Percentiles rank a stretch among this genome's conserved stretches.
Conservation (phyloP, 805 yeast species). For the Barnettozyma californica region DNA sequence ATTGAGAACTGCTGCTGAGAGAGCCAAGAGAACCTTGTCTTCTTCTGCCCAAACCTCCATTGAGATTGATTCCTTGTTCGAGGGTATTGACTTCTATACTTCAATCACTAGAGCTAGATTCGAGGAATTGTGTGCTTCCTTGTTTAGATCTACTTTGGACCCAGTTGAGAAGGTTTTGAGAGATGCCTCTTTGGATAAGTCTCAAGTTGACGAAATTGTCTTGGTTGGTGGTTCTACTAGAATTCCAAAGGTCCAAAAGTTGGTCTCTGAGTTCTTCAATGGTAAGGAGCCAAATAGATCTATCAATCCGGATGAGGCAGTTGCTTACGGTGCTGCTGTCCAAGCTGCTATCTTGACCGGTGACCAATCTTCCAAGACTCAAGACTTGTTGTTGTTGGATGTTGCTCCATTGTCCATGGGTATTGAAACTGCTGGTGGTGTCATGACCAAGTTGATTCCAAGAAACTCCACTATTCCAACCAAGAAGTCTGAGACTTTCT, state of each 20-base stretch:
- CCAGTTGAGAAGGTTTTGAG: slow-evolving; percentile 94
- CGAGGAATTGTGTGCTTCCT: slow-evolving; percentile 91
- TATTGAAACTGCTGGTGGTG: slow-evolving; percentile 99
- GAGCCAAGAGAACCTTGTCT: slow-evolving; percentile 97
- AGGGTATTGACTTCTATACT: slow-evolving; percentile 95
- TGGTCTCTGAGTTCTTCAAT: slow-evolving; percentile 93
- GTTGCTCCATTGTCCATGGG: slow-evolving; percentile 96
- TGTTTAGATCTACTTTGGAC: slow-evolving; percentile 88
- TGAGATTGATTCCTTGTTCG: slow-evolving; percentile 91
- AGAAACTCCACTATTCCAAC: slow-evolving; percentile 58
- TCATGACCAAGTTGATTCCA: slow-evolving; percentile 82
- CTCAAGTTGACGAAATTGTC: slow-evolving; percentile 86
- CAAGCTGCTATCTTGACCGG: slow-evolving; percentile 97
- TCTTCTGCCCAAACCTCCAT: slow-evolving; percentile 93
- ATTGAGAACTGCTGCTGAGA: slow-evolving; percentile 96
- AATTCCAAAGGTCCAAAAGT: slow-evolving; percentile 94
- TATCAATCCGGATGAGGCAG: slow-evolving; percentile 98
- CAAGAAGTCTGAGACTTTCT: slow-evolving; percentile 93
- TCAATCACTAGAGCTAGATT: slow-evolving; percentile 96
- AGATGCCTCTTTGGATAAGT: slow-evolving; percentile 87
- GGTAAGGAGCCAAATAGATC: slow-evolving; percentile 97
- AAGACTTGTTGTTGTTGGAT: slow-evolving; percentile 89
- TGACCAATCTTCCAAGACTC: slow-evolving; percentile 93
- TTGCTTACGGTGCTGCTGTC: slow-evolving; percentile 98
- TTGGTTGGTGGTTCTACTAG: slow-evolving; percentile 98